phyloP scores from a whole-genome alignment of 345 rosid species.

The Firmiana major region DNA sequence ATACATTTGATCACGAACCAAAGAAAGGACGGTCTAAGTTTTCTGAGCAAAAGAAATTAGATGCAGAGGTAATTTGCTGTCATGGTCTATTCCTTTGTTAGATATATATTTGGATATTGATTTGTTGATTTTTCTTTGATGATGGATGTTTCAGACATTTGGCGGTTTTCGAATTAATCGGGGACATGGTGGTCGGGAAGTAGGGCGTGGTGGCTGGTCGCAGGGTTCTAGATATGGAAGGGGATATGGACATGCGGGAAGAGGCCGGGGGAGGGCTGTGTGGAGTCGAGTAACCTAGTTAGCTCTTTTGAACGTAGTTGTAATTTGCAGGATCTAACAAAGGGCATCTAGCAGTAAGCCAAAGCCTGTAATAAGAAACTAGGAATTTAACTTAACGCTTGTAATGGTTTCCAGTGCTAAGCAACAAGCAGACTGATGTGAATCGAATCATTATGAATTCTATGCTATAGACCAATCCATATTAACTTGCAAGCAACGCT shows the following conservation, averaged over 20 bases:
- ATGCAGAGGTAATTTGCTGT: slow-evolving; percentile 26
- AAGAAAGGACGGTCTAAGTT: slow-evolving; percentile 20
- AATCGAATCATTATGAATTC: neutral
- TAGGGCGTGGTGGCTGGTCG: slow-evolving; percentile 13
- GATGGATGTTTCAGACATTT: slow-evolving; percentile 22
- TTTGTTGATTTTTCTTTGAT: neutral
- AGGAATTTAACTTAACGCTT: neutral
- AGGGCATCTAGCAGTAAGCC: neutral
- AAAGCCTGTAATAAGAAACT: neutral
- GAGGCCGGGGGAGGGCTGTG: slow-evolving; percentile 12
- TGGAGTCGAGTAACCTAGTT: slow-evolving; percentile 21
- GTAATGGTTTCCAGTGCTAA: neutral
- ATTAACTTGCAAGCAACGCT: no score
- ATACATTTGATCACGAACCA: slow-evolving; percentile 11
- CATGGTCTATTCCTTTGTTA: neutral
- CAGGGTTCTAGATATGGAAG: slow-evolving; percentile 19
- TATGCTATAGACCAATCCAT: neutral
- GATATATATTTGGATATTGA: neutral
- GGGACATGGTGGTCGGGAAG: slow-evolving; percentile 20
- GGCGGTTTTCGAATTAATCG: slow-evolving; percentile 12
- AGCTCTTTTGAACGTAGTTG: neutral
- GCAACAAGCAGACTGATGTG: neutral
- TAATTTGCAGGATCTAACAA: neutral
- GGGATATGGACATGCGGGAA: slow-evolving; percentile 11
- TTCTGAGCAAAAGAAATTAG: slow-evolving; percentile 26